Base-by-base conservation (phyloP, 2,329 filamentous ascomycete genomes). In the Verticillium klebahnii region DNA sequence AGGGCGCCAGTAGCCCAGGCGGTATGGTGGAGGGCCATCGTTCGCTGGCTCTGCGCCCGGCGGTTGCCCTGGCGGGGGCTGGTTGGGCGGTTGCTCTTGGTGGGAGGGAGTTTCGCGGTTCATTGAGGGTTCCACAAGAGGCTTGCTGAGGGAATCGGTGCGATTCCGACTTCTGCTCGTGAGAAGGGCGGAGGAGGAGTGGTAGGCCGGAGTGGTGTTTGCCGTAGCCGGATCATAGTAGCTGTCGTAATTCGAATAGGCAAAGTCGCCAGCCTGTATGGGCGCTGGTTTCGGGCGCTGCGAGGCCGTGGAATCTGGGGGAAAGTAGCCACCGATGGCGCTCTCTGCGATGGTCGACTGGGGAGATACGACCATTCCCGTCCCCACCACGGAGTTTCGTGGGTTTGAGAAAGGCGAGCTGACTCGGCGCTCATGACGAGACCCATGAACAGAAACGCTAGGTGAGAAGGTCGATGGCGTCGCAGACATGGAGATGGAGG, bases 1-100 rank as follows among this genome's bases (percentile, higher is more conserved):
- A 4, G 73, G 67, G 19, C 73, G 73, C 76, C 76, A 80, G 62
- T 75, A 67, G 75, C 72, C 52, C 72, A 67, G 64, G 70, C 62
- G 11, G 57, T 64, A 12, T 60, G 63, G 55, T 62, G 63, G 60
- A 58, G 62, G 29, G 58, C 58, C 59, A 65, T 54, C 17, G 55
- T 56, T 23, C 62, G 62, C 50, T 57, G 62, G 52, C 66, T 70
- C 25, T 80, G 64, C 14, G 72, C 73, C 70, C 19, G 45, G 9
- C 11, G 45, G 19, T 11, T n/a, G 45, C 12, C 17, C 17, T 23
- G 9, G n/a, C 5, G 45, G 45, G 11, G 45, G 19, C 23, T 52
- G 45, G 23, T 23, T 19, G 7, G n/a, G 45, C 19, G n/a, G 45
- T 52, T 52, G 45, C 45, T 52, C n/a, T 9, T 25, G 8, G 4